Evolutionary conservation across 192 early-diverging fungal genomes (phyloP), one percentile per base, ranked within the genome.

Genomic region (Backusella australiensis): DNA sequence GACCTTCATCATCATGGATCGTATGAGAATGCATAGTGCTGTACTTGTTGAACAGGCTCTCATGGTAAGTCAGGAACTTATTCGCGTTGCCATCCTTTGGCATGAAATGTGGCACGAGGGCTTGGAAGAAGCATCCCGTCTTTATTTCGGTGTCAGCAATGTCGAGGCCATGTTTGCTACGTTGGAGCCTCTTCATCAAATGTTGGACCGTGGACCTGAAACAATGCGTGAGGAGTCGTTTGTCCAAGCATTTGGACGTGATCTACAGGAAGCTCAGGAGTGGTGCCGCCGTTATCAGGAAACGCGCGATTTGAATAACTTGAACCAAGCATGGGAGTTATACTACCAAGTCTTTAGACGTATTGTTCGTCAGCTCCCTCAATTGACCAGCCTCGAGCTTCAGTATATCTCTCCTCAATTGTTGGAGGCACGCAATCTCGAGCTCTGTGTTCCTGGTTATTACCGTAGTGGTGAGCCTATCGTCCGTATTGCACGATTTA

Each of bases 71-170:
- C 93, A 96, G 79, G 98, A 99, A 78, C 89, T 99, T 29, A 97
- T 99, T 77, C 91, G 97, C n/a, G 94, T 97, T 9, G 95, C 98
- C 6, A 94, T 98, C 74, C 79, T 97, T 44, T 96, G 96, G 93
- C 94, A 96, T 42, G 98, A 99, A 83, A 93, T 96, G 94, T 99
- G 98, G 98, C 91, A 94, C 66, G 96, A 98, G 72, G 95, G 93
- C 3, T 78, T 99, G 5, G 95, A 96, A 67, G 94, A 96, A 53
- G 96, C 96, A 0, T 94, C 93, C 6, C 80, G 91, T 36, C 77
- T 92, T 9, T 96, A 96, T 69, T 96, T 92, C 76, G 89, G 89
- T 17, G 85, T 89, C 11, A 89, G 92, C 52, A 93, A 97, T 63
- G 87, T 92, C 4, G 91, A 94, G 21, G 94, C 91, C n/a, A 97